Evolutionary conservation across 768 basidiomycete species (phyloP).

Genomic region (Phylloporus arenicola): DNA sequence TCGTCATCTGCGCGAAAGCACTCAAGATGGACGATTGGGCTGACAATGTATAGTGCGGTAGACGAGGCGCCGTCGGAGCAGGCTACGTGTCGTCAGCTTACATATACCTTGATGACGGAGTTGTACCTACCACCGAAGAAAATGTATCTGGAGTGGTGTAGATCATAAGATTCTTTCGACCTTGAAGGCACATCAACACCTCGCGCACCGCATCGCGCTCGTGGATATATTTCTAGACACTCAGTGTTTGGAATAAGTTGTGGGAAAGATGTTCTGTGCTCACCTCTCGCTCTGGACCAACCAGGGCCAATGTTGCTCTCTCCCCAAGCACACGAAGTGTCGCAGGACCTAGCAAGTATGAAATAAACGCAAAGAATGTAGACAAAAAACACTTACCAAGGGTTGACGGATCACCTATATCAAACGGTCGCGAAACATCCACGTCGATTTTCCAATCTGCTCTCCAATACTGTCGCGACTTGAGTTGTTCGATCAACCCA

Average conservation of each 20-base stretch:
- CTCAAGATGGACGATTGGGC: slow-evolving; percentile 62
- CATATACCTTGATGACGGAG: not conserved
- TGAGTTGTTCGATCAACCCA: slow-evolving; percentile 58
- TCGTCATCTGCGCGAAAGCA: slow-evolving; percentile 54
- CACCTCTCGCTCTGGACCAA: slow-evolving; percentile 42
- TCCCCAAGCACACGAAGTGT: slow-evolving; percentile 36
- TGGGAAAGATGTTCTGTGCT: not conserved
- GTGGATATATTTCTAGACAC: slow-evolving; percentile 55
- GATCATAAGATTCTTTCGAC: slow-evolving; percentile 57
- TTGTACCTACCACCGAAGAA: slow-evolving; percentile 30
- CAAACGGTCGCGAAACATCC: slow-evolving; percentile 41
- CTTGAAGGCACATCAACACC: slow-evolving; percentile 70
- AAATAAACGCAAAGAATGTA: not conserved
- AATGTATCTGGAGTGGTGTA: slow-evolving; percentile 28
- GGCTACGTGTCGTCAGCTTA: slow-evolving; percentile 32
- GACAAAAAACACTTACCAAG: slow-evolving; percentile 42
- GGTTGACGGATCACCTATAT: slow-evolving; percentile 68
- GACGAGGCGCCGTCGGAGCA: slow-evolving; percentile 46
- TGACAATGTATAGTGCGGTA: slow-evolving; percentile 62
- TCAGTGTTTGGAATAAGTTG: not conserved
- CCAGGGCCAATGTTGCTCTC: slow-evolving; percentile 34
- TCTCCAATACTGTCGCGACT: slow-evolving; percentile 69
- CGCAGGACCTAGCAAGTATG: slow-evolving; percentile 39
- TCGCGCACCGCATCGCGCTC: slow-evolving; percentile 78
- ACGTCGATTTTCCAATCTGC: slow-evolving; percentile 54